Evolutionary conservation across 768 basidiomycete species (phyloP).

Genomic region (Rhodotorula diobovata): DNA sequence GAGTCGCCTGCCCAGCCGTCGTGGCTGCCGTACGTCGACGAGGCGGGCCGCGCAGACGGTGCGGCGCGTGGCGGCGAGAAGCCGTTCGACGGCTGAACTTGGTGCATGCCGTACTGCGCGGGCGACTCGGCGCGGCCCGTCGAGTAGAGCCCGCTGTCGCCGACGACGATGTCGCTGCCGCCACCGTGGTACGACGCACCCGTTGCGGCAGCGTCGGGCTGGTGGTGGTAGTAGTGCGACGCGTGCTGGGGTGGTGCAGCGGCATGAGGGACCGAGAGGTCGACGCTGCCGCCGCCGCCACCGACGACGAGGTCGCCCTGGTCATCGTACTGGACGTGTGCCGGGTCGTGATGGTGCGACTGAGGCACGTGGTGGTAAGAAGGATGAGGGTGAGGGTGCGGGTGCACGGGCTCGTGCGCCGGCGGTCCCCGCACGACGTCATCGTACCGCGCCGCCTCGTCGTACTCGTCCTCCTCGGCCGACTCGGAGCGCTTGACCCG

Average conservation of each 20-base stretch:
- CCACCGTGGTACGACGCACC: not conserved
- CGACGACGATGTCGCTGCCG: not conserved
- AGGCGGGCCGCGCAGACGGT: not conserved
- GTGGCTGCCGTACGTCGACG: not conserved
- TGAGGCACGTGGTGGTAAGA: too few relatives aligned
- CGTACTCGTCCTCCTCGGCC: not conserved
- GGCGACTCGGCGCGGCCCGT: not conserved
- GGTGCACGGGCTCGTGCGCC: not conserved
- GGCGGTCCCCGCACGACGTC: too few relatives aligned
- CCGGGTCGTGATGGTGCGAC: too few relatives aligned
- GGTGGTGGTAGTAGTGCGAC: not conserved
- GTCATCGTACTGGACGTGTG: not conserved
- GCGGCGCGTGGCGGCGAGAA: slow-evolving; percentile 1
- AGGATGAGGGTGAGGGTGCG: not conserved
- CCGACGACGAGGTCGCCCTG: not conserved
- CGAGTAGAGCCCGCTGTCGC: slow-evolving; percentile 3
- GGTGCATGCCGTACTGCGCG: slow-evolving; percentile 31
- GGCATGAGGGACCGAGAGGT: not conserved
- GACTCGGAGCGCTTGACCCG: not conserved
- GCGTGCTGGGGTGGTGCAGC: not conserved
- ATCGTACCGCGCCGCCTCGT: not conserved
- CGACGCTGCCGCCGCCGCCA: not conserved
- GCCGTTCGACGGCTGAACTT: not conserved
- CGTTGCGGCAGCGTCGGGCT: too few relatives aligned
- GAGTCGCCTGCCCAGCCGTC: not conserved